These are phyloP conservation scores for Dianthus caryophyllus DNA, from an alignment of 148 eudicot genomes.

Conservation along the genomic window DNA sequence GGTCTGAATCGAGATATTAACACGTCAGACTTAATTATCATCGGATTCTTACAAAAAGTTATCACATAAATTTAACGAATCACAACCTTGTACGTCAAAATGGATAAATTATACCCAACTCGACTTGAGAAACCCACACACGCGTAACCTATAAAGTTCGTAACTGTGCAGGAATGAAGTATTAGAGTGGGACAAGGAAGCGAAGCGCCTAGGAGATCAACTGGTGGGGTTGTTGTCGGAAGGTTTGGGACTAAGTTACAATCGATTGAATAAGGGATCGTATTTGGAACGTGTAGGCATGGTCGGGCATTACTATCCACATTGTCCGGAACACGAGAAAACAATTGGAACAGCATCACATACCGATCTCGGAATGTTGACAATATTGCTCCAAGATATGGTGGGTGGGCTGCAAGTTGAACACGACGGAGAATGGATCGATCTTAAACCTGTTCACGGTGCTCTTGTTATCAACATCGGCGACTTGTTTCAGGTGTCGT, in stretches of 20 bases:
- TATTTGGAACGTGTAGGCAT: not conserved
- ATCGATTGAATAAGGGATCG: not conserved
- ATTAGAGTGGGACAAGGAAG: constrained; percentile 7
- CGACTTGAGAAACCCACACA: no score
- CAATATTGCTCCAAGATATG: constrained; percentile 39
- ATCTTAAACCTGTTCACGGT: constrained; percentile 37
- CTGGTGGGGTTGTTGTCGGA: not conserved
- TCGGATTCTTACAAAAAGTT: no score
- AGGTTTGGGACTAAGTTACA: not conserved
- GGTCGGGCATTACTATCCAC: constrained; percentile 29
- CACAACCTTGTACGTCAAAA: no score
- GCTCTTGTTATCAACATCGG: constrained; percentile 39
- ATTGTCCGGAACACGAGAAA: constrained; percentile 36
- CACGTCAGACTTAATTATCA: no score
- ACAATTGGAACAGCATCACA: constrained; percentile 36
- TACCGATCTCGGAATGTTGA: constrained; percentile 35
- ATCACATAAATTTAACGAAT: no score
- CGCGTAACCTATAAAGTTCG: not conserved
- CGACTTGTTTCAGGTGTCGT: constrained; percentile 39
- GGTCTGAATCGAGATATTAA: no score
- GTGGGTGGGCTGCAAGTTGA: constrained; percentile 40
- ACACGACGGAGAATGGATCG: constrained; percentile 28
- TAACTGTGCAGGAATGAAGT: not conserved
- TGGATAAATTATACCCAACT: no score
- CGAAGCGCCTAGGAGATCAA: not conserved